phyloP scores from a whole-genome alignment of 225 moss, liverwort and hornwort genomes.

The Polytrichum formosum region DNA sequence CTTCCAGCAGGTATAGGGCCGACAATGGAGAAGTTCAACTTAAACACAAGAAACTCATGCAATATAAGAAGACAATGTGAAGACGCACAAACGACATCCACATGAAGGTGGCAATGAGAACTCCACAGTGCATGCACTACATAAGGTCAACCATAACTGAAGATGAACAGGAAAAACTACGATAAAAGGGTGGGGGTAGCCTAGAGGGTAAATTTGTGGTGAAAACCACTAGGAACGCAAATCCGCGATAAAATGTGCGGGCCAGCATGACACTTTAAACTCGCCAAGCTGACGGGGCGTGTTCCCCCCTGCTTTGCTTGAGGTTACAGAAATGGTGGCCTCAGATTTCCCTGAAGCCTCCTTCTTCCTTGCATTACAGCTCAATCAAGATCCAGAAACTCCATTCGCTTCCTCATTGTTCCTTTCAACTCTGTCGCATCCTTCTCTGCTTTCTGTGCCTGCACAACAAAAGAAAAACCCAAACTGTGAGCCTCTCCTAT shows the following conservation, averaged over 20 bases:
- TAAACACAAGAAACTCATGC: no score
- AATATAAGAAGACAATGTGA: no score
- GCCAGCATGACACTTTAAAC: slow-evolving; percentile 85
- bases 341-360: slow-evolving; percentile 21
- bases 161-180: slow-evolving; percentile 31
- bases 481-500: neutral
- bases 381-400: slow-evolving; percentile 91
- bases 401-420: slow-evolving; percentile 97
- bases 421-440: slow-evolving; percentile 94
- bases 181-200: slow-evolving; percentile 32
- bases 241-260: slow-evolving; percentile 92
- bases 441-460: slow-evolving; percentile 94
- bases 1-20: no score
- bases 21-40: no score
- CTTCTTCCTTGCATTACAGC: slow-evolving; percentile 18
- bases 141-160: slow-evolving; percentile 24
- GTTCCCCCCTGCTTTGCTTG: slow-evolving; percentile 34
- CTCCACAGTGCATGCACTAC: slow-evolving; percentile 23
- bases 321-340: slow-evolving; percentile 24
- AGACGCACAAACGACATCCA: no score
- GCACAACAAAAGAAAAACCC: neutral
- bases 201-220: slow-evolving; percentile 57
- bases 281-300: slow-evolving; percentile 67
- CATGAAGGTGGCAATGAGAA: slow-evolving; percentile 16
- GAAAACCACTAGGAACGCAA: slow-evolving; percentile 69